A percentile compares a stretch with the other conserved stretches of the same genome.
These are phyloP conservation scores for Rhizopus microsporus DNA, from an alignment of 371 early-diverging fungal genomes.

Conservation along the genomic window DNA sequence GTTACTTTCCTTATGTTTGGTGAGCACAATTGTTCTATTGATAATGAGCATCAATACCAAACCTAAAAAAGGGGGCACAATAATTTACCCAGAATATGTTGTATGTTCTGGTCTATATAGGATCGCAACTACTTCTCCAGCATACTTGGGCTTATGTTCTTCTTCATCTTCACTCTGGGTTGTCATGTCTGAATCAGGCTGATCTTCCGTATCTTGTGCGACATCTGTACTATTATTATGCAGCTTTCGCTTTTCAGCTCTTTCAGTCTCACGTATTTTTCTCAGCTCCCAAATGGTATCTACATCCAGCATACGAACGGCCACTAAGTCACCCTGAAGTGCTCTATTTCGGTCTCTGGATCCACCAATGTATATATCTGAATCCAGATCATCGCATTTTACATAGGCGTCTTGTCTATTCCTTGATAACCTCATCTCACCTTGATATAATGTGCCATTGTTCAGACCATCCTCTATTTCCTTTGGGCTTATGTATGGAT, in stretches of 20 bases:
- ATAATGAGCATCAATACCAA: not conserved
- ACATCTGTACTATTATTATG: not conserved
- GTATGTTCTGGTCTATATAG: constrained; percentile 46
- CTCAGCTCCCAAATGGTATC: constrained; percentile 50
- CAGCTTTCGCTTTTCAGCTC: constrained; percentile 29
- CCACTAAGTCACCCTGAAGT: constrained; percentile 79
- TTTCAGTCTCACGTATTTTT: constrained; percentile 35
- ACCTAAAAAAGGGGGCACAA: constrained; percentile 2
- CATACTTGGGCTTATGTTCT: constrained; percentile 49
- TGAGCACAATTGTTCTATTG: not conserved
- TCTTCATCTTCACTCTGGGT: constrained; percentile 17
- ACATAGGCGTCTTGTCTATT: constrained; percentile 81
- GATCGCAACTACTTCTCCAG: constrained; percentile 62
- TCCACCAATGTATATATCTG: constrained; percentile 75
- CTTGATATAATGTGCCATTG: constrained; percentile 33
- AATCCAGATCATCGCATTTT: constrained; percentile 55
- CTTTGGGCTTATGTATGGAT: constrained; percentile 2
- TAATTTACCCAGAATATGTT: constrained; percentile 51
- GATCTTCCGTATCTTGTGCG: too few species aligned
- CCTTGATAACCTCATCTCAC: constrained; percentile 74
- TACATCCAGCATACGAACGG: constrained; percentile 64
- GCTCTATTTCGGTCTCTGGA: constrained; percentile 75
- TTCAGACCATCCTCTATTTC: constrained; percentile 8
- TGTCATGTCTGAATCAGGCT: too few species aligned
- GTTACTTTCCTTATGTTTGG: not conserved